These are phyloP conservation scores for Trichoderma cornu-damae DNA, from an alignment of 2,329 filamentous ascomycete genomes.

Conservation along the genomic window DNA sequence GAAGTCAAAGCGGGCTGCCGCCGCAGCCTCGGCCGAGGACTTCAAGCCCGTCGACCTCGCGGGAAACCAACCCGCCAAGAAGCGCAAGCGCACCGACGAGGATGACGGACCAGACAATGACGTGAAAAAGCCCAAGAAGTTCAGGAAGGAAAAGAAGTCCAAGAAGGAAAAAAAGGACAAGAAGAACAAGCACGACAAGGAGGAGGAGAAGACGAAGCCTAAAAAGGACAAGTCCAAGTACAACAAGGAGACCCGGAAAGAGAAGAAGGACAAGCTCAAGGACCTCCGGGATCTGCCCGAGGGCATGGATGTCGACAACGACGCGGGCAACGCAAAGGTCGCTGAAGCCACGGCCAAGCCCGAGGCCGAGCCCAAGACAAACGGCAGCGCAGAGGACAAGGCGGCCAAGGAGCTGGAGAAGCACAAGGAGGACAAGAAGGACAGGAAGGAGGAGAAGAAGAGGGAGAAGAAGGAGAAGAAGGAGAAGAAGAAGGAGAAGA, in stretches of 20 bases:
- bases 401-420: constrained; percentile 23
- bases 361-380: constrained; percentile 26
- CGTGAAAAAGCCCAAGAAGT: constrained; percentile 32
- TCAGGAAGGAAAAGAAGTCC: constrained; percentile 33
- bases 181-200: constrained; percentile 36
- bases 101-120: constrained; percentile 23
- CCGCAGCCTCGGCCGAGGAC: constrained; percentile 28
- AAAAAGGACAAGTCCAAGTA: constrained; percentile 39
- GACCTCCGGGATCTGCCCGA: constrained; percentile 36
- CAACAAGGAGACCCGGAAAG: constrained; percentile 36
- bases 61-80: constrained; percentile 30
- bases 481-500: constrained; percentile 24
- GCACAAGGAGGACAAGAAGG: constrained; percentile 26
- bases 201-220: constrained; percentile 41
- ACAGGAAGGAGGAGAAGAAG: constrained; percentile 27
- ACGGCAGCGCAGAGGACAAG: constrained; percentile 30
- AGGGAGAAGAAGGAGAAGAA: constrained; percentile 26
- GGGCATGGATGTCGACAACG: constrained; percentile 30
- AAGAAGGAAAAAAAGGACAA: constrained; percentile 38
- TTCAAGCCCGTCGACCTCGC: constrained; percentile 26
- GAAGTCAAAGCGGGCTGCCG: constrained; percentile 38
- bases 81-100: constrained; percentile 35
- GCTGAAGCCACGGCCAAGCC: constrained; percentile 27
- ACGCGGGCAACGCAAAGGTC: constrained; percentile 29
- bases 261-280: constrained; percentile 40